Evolutionary conservation across 2,329 filamentous ascomycete genomes (phyloP), one percentile per base, ranked within the genome.

Genomic region (Colletotrichum orchidophilum): DNA sequence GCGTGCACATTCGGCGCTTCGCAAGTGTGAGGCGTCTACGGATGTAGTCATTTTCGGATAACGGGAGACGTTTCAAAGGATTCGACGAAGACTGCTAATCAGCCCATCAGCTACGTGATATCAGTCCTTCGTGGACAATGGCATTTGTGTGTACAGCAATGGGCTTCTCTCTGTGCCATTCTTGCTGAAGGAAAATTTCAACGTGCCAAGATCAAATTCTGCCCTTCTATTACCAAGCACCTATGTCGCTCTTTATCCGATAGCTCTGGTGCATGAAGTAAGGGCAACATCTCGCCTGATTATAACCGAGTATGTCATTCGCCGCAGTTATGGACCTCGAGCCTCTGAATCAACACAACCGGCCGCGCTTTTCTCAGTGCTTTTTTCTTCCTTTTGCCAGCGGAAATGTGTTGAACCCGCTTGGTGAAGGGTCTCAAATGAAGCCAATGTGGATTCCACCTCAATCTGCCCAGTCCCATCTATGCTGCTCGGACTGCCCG

Each of bases 131-230:
- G 11, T 12, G 29, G 50, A 67, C 67, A 68, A 72, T 80, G 87
- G 87, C 87, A 88, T 88, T 81, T 82, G 87, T 88, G 87, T 88
- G 87, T 88, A 88, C 87, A 87, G 84, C 86, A 85, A 79, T 81
- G 85, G 83, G 84, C 84, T 82, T 81, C 76, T 79, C 76, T 79
- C 80, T 77, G 81, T 87, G 85, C 86, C 84, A 83, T 78, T 80
- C 77, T 83, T 86, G 86, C 83, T 87, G 86, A 88, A 88, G 87
- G 86, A 88, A 82, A 74, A 80, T 80, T 82, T 82, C 75, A 81
- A 82, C 86, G 86, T 88, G 87, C 87, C 87, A 83, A 88, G 83
- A 88, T 80, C 74, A 77, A 85, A 75, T 76, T 76, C 61, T 75
- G 80, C 84, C 84, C 81, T 81, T 82, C 81, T 83, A 88, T 88